Percentiles rank a stretch among this genome's conserved stretches.
phyloP scores from a whole-genome alignment of 306 rosid genomes.

The Acmispon strigosus region DNA sequence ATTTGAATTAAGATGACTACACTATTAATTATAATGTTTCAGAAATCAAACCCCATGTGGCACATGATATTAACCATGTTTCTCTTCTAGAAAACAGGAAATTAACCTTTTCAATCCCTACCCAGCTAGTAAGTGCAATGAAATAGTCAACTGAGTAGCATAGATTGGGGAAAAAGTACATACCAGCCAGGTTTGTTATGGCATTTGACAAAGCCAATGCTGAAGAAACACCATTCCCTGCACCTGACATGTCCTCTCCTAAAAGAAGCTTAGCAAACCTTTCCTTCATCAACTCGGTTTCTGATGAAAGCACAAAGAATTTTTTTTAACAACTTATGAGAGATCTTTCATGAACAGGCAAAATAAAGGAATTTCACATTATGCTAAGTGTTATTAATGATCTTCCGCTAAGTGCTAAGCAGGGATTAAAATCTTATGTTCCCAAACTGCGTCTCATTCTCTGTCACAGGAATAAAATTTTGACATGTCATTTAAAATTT shows the following conservation, averaged over 20 bases:
- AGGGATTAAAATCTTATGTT: no score
- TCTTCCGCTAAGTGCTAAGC: no score
- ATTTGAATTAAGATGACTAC: not conserved
- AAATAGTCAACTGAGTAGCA: not conserved
- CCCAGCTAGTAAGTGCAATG: not conserved
- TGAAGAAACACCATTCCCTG: conserved; percentile 96
- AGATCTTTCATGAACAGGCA: not conserved
- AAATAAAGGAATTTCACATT: not conserved
- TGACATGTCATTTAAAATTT: no score
- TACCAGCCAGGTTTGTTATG: conserved; percentile 87
- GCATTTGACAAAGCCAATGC: conserved; percentile 94
- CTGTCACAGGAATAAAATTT: no score
- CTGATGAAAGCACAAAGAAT: conserved; percentile 29
- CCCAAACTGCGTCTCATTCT: no score
- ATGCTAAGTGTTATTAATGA: not conserved
- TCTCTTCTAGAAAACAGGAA: not conserved
- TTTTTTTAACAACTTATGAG: not conserved
- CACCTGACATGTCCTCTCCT: conserved; percentile 99
- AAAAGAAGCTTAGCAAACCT: conserved; percentile 81
- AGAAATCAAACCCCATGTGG: no score
- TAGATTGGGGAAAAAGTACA: not conserved
- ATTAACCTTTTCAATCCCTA: not conserved
- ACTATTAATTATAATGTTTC: no score
- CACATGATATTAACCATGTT: not conserved
- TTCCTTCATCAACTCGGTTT: conserved; percentile 69